Evolutionary conservation across 1,139 yeast genomes (phyloP).

Genomic region (Taphrina betulina): DNA sequence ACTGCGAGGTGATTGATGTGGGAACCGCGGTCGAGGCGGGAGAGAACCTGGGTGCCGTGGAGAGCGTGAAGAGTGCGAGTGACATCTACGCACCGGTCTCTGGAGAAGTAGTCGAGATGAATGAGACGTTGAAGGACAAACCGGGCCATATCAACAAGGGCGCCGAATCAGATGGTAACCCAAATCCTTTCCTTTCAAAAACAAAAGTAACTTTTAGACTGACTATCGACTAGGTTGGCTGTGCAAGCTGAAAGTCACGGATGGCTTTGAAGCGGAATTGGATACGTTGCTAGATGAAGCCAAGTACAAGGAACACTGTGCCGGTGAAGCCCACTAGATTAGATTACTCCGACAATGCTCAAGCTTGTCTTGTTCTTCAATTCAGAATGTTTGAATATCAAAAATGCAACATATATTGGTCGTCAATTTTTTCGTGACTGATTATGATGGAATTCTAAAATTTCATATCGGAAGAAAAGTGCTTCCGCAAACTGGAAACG

Average conservation of each 20-base stretch:
- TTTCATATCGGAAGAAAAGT: too few relatives aligned
- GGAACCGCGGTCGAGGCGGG: conserved; percentile 67
- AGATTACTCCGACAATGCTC: too few relatives aligned
- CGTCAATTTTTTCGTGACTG: too few relatives aligned
- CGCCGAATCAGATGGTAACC: conserved; percentile 49
- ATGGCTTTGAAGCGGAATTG: conserved; percentile 44
- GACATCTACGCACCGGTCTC: conserved; percentile 87
- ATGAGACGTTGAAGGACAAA: conserved; percentile 60
- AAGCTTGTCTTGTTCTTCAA: too few relatives aligned
- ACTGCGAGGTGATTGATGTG: conserved; percentile 80
- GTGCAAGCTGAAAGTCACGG: conserved; percentile 64
- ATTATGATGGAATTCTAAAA: too few relatives aligned
- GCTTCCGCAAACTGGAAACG: too few relatives aligned
- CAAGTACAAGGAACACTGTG: conserved; percentile 49
- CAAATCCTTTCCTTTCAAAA: background rate
- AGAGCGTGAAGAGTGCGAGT: conserved; percentile 89
- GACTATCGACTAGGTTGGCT: conserved; percentile 78
- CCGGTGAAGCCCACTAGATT: conserved; percentile 6
- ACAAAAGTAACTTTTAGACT: background rate
- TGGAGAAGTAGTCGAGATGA: conserved; percentile 74
- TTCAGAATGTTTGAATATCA: too few relatives aligned
- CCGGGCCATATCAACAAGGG: conserved; percentile 82
- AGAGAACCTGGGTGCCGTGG: conserved; percentile 88
- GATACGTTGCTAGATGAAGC: conserved; percentile 55
- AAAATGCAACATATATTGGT: too few relatives aligned